Conservation (phyloP, 768 basidiomycete genomes). For the Gautieria morchelliformis region DNA sequence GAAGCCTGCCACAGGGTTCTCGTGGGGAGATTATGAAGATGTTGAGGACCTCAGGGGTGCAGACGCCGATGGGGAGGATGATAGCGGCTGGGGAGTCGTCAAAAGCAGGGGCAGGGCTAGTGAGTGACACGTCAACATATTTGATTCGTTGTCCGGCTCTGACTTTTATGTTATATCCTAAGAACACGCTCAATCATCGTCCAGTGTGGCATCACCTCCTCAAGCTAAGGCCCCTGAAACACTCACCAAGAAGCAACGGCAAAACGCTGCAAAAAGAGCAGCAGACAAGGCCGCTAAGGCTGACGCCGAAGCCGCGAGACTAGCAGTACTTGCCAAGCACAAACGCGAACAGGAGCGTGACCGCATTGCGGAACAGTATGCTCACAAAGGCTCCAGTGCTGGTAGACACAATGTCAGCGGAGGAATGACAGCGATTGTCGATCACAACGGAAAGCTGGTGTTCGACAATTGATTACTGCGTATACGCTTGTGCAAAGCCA, state of each 20-base stretch:
- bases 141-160: not conserved
- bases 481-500: too few relatives aligned
- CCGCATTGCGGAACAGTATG: constrained; percentile 32
- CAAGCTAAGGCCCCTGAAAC: constrained; percentile 31
- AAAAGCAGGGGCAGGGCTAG: constrained; percentile 36
- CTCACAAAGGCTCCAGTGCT: not conserved
- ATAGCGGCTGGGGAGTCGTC: constrained; percentile 70
- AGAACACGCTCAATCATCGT: not conserved
- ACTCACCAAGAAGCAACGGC: constrained; percentile 58
- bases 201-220: constrained; percentile 1
- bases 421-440: not conserved
- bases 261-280: constrained; percentile 55
- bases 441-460: too few relatives aligned
- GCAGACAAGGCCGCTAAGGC: constrained; percentile 47
- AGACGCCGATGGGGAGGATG: constrained; percentile 64
- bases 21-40: constrained; percentile 75
- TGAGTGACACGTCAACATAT: constrained; percentile 13
- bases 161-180: not conserved
- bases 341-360: constrained; percentile 48
- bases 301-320: constrained; percentile 41
- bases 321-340: constrained; percentile 45
- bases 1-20: constrained; percentile 52
- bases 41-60: constrained; percentile 30
- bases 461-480: too few relatives aligned
- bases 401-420: constrained; percentile 8